These are phyloP conservation scores for Raphanus sativus DNA, from an alignment of 345 rosid genomes.

Conservation along the genomic window DNA sequence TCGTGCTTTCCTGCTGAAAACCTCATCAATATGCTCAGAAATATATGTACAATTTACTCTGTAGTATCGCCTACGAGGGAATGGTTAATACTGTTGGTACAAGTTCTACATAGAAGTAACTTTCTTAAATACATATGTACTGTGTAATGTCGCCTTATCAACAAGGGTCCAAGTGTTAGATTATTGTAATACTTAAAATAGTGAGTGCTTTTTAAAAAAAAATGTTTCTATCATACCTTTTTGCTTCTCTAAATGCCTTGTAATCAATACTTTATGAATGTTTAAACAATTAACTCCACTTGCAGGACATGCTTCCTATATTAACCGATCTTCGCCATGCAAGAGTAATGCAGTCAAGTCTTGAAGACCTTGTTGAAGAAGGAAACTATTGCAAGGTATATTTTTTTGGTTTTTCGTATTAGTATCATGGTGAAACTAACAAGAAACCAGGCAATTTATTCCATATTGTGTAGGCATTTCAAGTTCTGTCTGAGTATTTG, in stretches of 20 bases:
- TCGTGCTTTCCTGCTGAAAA: not conserved
- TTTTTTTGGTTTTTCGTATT: not conserved
- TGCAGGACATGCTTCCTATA: slow-evolving; percentile 88
- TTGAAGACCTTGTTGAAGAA: slow-evolving; percentile 87
- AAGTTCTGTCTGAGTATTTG: slow-evolving; percentile 92
- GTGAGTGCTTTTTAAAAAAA: no score
- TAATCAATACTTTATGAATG: not conserved
- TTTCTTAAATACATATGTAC: not conserved
- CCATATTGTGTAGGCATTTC: slow-evolving; percentile 73
- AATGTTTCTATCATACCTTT: no score
- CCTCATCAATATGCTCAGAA: not conserved
- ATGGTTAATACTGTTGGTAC: not conserved
- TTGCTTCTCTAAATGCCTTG: slow-evolving; percentile 18
- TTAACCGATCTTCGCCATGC: slow-evolving; percentile 78
- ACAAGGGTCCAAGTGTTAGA: not conserved
- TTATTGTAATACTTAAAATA: no score
- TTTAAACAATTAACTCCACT: slow-evolving; percentile 25
- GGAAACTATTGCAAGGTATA: slow-evolving; percentile 89
- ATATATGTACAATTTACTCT: slow-evolving; percentile 1
- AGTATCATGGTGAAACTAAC: slow-evolving; percentile 11
- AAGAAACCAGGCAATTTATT: slow-evolving; percentile 18
- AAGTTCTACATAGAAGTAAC: not conserved
- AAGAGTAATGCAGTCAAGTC: slow-evolving; percentile 68
- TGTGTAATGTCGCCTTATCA: slow-evolving; percentile 10
- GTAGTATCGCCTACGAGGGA: not conserved